These are phyloP conservation scores for Fusarium piperis DNA, from an alignment of 2,329 filamentous ascomycete genomes.

Conservation along the genomic window DNA sequence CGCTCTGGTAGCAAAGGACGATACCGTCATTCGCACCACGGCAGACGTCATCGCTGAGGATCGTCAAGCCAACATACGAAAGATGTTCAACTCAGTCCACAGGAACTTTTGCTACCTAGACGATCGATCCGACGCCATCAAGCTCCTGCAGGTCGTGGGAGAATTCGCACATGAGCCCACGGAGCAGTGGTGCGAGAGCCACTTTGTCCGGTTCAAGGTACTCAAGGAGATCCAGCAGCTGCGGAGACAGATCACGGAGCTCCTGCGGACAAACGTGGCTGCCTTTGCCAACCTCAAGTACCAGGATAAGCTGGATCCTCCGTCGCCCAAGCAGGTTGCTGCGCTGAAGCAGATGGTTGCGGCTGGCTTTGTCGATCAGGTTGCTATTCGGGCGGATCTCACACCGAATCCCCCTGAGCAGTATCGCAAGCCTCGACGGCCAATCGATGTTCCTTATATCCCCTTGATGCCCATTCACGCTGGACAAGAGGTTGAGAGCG, in stretches of 20 bases:
- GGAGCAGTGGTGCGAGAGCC: slow-evolving; percentile 79
- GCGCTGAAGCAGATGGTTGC: slow-evolving; percentile 91
- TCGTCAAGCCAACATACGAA: slow-evolving; percentile 70
- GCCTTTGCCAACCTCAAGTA: slow-evolving; percentile 67
- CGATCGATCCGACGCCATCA: slow-evolving; percentile 86
- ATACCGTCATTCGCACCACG: slow-evolving; percentile 65
- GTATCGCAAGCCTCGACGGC: slow-evolving; percentile 77
- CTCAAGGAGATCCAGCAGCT: slow-evolving; percentile 88
- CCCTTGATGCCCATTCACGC: slow-evolving; percentile 78
- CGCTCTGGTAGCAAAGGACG: slow-evolving; percentile 57
- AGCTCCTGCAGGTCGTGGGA: slow-evolving; percentile 87
- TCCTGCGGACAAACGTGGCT: slow-evolving; percentile 80
- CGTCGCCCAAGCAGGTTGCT: slow-evolving; percentile 74
- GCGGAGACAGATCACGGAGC: slow-evolving; percentile 81
- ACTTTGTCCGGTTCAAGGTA: slow-evolving; percentile 88
- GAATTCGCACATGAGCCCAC: slow-evolving; percentile 81
- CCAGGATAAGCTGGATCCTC: slow-evolving; percentile 65
- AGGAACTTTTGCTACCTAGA: slow-evolving; percentile 83
- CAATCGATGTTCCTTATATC: slow-evolving; percentile 91
- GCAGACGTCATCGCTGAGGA: slow-evolving; percentile 78
- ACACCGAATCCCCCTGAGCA: slow-evolving; percentile 76
- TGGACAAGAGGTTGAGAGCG: slow-evolving; percentile 53
- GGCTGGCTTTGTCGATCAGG: slow-evolving; percentile 91
- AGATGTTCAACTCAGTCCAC: slow-evolving; percentile 75
- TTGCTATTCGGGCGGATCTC: slow-evolving; percentile 92